Evolutionary conservation across 306 rosid genomes (phyloP), one percentile per base, ranked within the genome.

Genomic region (Abrus precatorius): DNA sequence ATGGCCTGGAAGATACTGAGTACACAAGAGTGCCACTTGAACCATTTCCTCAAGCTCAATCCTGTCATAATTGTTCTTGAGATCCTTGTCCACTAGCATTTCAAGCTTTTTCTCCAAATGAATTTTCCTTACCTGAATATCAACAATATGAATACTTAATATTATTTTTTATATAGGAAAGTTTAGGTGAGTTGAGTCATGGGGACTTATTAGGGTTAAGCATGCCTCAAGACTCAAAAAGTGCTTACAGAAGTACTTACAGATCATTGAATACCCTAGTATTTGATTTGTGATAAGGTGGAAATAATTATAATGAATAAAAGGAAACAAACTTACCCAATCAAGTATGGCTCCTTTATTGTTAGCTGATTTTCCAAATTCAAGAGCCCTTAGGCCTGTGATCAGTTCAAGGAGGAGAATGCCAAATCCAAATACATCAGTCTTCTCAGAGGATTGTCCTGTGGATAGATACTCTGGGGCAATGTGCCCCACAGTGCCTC

Each of bases 271-370:
- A 20, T 20, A 20, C 20, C 20, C 0, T 20, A 20, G 20, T 48
- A 34, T 12, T 14, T 59, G 64, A 48, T 48, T 48, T 48, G 53
- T 29, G 27, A 9, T 38, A 61, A 69, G 6, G 50, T 34, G 14
- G 10, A 29, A 5, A 7, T 7, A 34, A 5, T 43, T 60, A 64
- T 30, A 69, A 40, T 73, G 28, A 62, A 20, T 6, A 6, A 60
- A 36, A 59, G 36, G n/a, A 54, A 61, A 3, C 3, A 55, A 44
- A 41, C 9, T 72, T 72, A 86, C 90, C 90, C 90, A 86, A 77
- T 86, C 90, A 77, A 86, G 90, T 76, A 86, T 86, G 49, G 82
- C 90, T 72, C 90, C 90, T 77, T 84, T 86, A 13, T 86, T 87
- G 41, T 80, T 84, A 11, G 85, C 82, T 36, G 87, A 80, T 61